Base-by-base conservation (phyloP, 352 stramenopile species). In the Globisporangium emineosum region DNA sequence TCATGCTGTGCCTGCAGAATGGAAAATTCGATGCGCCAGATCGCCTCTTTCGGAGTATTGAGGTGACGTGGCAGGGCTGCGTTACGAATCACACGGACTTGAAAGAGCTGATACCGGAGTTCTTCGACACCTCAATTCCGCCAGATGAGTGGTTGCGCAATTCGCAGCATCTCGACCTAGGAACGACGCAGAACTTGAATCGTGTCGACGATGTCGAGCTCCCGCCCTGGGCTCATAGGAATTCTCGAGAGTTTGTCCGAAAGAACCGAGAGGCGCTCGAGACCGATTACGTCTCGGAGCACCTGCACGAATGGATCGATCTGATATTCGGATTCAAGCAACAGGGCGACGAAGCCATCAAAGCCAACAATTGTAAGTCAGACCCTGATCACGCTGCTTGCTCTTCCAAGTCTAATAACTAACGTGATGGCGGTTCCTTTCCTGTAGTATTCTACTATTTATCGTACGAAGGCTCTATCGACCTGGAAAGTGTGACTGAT, bases 31-130 rank as follows among this genome's bases (percentile, higher is more conserved):
- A 99, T 78, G 91, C 98, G 0, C 84, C 97, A 0, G 98, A 99
- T 75, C 92, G 98, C 1, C 79, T 99, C 17, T 99, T 99, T 68
- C 90, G 83, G 37, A 98, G 88, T 60, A 90, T 99, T 50, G 72
- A 88, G 27, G 70, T 84, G 35, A 97, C 96, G 10, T 99, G 95
- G 90, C 82, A 98, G n/a, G 82, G 83, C 25, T 91, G 81, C 33
- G 17, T 88, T 8, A 86, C 77, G 23, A 94, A 90, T 52, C 88
- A 97, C 29, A 90, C 91, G 1, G 97, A 99, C 72, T 83, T 99
- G 8, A 99, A 99, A 76, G 98, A 99, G 75, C 79, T 99, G 9
- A 99, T 97, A 40, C 97, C 98, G 1, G 97, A 99, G 76, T 99
- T 98, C 77, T 99, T 98, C 70, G 96, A 96, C 37, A 89, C 88